These are phyloP conservation scores for Talaromyces pinophilus DNA, from an alignment of 2,329 filamentous ascomycete genomes.

Conservation along the genomic window DNA sequence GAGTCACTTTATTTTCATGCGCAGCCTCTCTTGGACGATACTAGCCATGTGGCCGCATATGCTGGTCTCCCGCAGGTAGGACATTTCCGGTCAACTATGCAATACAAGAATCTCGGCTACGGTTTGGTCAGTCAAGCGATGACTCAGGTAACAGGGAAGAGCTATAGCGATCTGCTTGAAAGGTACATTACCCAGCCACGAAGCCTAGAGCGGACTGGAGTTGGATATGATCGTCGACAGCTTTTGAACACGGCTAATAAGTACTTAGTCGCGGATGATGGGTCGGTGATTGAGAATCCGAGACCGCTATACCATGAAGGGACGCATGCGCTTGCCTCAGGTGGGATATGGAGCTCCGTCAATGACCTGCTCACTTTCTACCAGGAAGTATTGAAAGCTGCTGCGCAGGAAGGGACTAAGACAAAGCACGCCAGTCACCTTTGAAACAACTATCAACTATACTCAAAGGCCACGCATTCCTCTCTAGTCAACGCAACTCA, in stretches of 20 bases:
- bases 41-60: background rate
- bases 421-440: background rate
- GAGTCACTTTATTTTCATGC: background rate
- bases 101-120: background rate
- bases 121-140: background rate
- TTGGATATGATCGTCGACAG: background rate
- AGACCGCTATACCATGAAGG: background rate
- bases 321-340: background rate
- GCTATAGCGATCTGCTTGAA: background rate
- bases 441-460: background rate
- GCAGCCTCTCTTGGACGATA: background rate
- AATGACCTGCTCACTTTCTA: background rate
- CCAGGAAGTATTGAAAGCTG: background rate
- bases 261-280: background rate
- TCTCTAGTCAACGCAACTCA: background rate
- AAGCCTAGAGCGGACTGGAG: background rate
- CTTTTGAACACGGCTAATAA: background rate
- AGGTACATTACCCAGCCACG: background rate
- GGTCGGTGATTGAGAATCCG: background rate
- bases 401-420: background rate
- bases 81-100: background rate
- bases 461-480: background rate
- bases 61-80: background rate
- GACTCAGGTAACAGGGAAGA: background rate
- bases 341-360: background rate